Evolutionary conservation across 2,329 filamentous ascomycete genomes (phyloP).

Genomic region (Domatiomyces globalis): DNA sequence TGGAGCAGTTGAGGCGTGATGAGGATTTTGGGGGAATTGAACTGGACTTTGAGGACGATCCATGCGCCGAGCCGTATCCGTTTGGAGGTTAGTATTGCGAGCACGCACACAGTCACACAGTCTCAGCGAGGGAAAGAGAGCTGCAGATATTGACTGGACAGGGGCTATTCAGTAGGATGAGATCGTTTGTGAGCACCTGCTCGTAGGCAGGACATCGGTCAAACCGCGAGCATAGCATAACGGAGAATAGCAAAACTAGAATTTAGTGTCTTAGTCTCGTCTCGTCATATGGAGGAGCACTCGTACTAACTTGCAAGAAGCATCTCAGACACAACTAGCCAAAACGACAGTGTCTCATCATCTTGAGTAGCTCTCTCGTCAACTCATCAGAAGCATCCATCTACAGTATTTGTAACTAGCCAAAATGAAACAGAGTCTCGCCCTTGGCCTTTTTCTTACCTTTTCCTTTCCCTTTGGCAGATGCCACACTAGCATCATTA

Average conservation of each 20-base stretch:
- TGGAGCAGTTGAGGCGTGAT: conserved; percentile 1
- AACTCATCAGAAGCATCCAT: too few species aligned
- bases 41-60: conserved; percentile 8
- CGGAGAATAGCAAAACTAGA: background rate
- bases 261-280: too few species aligned
- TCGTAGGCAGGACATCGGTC: too few species aligned
- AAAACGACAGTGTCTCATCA: background rate
- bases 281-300: too few species aligned
- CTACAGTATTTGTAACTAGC: conserved; percentile 11
- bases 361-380: background rate
- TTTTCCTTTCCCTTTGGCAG: conserved; percentile 17
- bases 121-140: background rate
- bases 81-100: background rate
- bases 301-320: too few species aligned
- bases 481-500: conserved; percentile 16
- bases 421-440: conserved; percentile 29
- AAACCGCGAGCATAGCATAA: background rate
- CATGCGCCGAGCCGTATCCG: conserved; percentile 2
- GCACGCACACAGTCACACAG: background rate
- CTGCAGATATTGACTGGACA: background rate
- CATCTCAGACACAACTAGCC: too few species aligned
- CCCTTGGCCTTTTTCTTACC: conserved; percentile 29
- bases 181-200: too few species aligned
- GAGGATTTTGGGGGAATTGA: conserved; percentile 2
- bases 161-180: background rate